Evolutionary conservation across 305 asterid species (phyloP), one percentile per base, ranked within the genome.

Genomic region (Rubia occidens): DNA sequence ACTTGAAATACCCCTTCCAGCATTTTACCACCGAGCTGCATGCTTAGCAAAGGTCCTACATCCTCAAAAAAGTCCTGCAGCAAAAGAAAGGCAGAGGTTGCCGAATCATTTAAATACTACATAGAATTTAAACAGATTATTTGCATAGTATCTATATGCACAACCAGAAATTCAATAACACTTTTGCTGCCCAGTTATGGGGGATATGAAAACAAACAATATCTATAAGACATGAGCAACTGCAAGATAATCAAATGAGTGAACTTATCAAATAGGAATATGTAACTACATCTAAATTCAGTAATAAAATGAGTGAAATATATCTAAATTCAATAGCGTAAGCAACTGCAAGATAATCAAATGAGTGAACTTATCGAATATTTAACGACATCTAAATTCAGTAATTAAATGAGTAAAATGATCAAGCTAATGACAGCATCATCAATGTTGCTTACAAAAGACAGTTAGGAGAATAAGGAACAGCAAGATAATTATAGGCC

Each of bases 1-100:
- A 90, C 99, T 80, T 84, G 96, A 86, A 83, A 91, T 83, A 90
- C 73, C 56, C 99, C 99, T 80, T 94, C 99, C 81, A 94, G 73
- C 39, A 95, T 87, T 85, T 82, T 87, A 73, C 95, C 89, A 24
- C 96, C 97, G 71, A 94, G 83, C 72, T 94, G 97, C 96, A 94
- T 82, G 69, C 97, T 94, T 75, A 90, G 79, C 67, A 94, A 84
- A 73, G 97, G 97, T 20, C 97, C 99, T 39, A 90, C 96, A 69
- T 94, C 97, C 86, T 90, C 97, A 68, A 94, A 89, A 78, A 90
- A 94, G 69, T 94, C 99, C 98, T 94, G 89, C 78, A 80, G 37
- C 72, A 54, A 61, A 71, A n/a, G 18, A 74, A 62, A 40, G 64
- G 59, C 44, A 18, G 47, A 43, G 15, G 60, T 24, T 45, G 60